Base-by-base conservation (phyloP, 805 yeast species). In the Priceomyces carsonii region DNA sequence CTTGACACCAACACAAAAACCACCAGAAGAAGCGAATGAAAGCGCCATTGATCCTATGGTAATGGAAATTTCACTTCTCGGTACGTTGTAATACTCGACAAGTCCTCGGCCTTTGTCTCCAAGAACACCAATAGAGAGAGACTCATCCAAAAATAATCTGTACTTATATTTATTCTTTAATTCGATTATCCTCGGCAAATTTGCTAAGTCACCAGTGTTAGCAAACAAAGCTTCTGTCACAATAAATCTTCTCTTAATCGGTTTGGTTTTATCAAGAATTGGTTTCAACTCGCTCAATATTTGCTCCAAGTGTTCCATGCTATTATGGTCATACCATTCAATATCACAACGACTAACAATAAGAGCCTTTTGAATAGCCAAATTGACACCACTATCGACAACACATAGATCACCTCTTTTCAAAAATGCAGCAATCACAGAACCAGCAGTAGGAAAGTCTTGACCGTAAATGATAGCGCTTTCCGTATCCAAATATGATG, bases 321-420 rank as follows among this genome's bases (percentile, higher is more conserved):
- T 93, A 56, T 91, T 91, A 59, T 93, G 99, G 53, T 85, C 81
- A 52, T 62, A 84, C 85, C 85, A 82, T 58, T 72, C 88, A 33
- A 90, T 77, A 36, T 85, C 83, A 49, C 96, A 85, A 57, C 99
- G 82, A 31, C 95, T 81, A 38, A 93, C 77, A 48, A 82, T 75
- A 43, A 88, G 73, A 5, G 96, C 98, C 57, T 89, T 91, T 66
- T 91, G 97, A 39, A 89, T 66, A 5, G 91, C 77, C 38, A 91
- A 57, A 45, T 76, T 79, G 23, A 82, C 80, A 19, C 84, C 84
- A 33, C 83, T 74, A 62, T 93, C 99, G 16, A 87, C 96, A 35
- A 93, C 80, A 43, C 89, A 80, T 43, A 86, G 73, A 59, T 93
- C 99, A 46, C 98, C 98, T 63, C 99, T 82, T 59, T 93, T 93